Conservation (phyloP, 2,329 filamentous ascomycete species). For the Ambrosiella xylebori region DNA sequence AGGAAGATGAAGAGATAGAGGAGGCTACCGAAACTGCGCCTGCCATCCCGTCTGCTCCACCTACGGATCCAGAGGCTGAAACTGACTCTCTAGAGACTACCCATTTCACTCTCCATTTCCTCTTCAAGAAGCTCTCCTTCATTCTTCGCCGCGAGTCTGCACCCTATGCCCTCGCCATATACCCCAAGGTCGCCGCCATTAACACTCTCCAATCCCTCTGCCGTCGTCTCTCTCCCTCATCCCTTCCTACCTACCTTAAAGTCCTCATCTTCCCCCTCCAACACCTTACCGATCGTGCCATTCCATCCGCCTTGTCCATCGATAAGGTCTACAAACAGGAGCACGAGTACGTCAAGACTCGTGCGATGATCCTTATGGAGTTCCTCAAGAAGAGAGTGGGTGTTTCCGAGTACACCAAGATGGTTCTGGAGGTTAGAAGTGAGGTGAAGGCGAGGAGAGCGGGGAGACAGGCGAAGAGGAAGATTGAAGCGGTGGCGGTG, state of each 20-base stretch:
- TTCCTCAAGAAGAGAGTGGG: constrained; percentile 73
- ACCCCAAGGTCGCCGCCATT: constrained; percentile 60
- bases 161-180: constrained; percentile 44
- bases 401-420: constrained; percentile 58
- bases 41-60: not conserved
- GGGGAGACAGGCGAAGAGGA: constrained; percentile 64
- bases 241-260: constrained; percentile 46
- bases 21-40: not conserved
- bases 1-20: constrained; percentile 24
- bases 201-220: constrained; percentile 56
- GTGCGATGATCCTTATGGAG: constrained; percentile 63
- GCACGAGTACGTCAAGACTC: constrained; percentile 53
- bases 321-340: constrained; percentile 51
- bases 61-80: constrained; percentile 9
- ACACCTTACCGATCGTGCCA: constrained; percentile 66
- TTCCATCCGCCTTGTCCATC: constrained; percentile 51
- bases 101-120: constrained; percentile 41
- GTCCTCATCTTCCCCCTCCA: constrained; percentile 46
- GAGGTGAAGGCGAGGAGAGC: constrained; percentile 55
- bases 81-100: constrained; percentile 10
- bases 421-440: constrained; percentile 55
- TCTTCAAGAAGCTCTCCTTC: constrained; percentile 62
- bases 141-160: constrained; percentile 61
- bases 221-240: constrained; percentile 37
- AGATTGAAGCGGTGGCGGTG: constrained; percentile 68